Base-by-base conservation (phyloP, 768 basidiomycete genomes). In the Crepidotus variabilis region DNA sequence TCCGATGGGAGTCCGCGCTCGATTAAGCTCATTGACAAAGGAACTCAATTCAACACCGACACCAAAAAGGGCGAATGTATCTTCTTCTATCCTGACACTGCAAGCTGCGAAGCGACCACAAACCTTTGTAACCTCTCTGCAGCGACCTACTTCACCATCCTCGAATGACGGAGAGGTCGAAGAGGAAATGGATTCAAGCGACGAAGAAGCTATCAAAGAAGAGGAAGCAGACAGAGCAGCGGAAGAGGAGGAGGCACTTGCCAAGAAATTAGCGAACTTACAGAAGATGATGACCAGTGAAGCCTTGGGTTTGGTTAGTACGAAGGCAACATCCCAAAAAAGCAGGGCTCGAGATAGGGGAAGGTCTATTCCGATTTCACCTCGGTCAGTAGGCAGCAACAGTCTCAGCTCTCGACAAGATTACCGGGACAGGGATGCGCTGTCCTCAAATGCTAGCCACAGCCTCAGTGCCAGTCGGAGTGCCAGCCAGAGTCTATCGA, bases 271-370 rank as follows among this genome's bases (percentile, higher is more conserved):
- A 10, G 76, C 79, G 48, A 82, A 87, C 32, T 73, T 93, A 18
- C 82, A 90, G 65, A 77, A 67, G 52, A 83, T 87, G 78, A 87
- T 93, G 74, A 90, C 86, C 1, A 84, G 78, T 57, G 90, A 92
- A 48, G 74, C 79, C 20, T 66, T 93, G 20, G 91, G 91, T 1
- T 77, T 94, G 18, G 85, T 92, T 36, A 77, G 75, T 49, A 69
- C 72, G 13, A 60, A 69, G 45, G 64, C 35, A 33, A 58, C 46
- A 56, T 53, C 57, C 34, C 67, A 63, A 22, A 79, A 79, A 63
- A 74, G 67, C 14, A 79, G 77, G 61, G 71, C 66, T n/a, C 60
- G 69, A 24, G 71, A 73, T 36, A 80, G 82, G 18, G 82, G 82
- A 24, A 77, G 83, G 23, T 59, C 61, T 49, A 68, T 63, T 34